Conservation (phyloP, 2,329 filamentous ascomycete species). For the Bipolaris oryzae region DNA sequence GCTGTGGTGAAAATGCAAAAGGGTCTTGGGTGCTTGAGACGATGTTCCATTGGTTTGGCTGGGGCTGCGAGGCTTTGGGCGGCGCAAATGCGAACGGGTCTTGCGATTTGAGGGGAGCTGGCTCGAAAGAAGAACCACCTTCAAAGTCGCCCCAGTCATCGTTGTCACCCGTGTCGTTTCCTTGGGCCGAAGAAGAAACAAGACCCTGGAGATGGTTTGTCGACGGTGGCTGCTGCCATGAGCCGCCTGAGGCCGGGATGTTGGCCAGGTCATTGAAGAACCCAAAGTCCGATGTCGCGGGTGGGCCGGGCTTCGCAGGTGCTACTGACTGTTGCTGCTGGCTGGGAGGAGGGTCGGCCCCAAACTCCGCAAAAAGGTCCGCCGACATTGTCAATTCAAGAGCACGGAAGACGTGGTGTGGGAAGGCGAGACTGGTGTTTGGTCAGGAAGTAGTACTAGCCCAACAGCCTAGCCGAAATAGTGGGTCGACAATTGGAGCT, state of each 20-base stretch:
- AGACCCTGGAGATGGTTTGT: slow-evolving; percentile 14
- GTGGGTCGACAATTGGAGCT: slow-evolving; percentile 8
- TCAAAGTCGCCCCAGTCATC: slow-evolving; percentile 53
- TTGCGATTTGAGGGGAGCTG: slow-evolving; percentile 18
- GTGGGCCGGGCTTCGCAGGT: slow-evolving; percentile 1
- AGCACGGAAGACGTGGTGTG: slow-evolving; percentile 9
- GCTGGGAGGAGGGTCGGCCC: slow-evolving; percentile 21
- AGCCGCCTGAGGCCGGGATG: slow-evolving; percentile 20
- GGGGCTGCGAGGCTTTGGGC: slow-evolving; percentile 16
- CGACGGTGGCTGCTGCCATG: slow-evolving; percentile 18
- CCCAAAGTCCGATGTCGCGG: slow-evolving; percentile 33
- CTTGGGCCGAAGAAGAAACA: background rate
- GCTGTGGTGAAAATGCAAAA: slow-evolving; percentile 18
- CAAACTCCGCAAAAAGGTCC: slow-evolving; percentile 46
- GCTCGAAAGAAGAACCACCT: slow-evolving; percentile 30
- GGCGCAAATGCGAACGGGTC: slow-evolving; percentile 28
- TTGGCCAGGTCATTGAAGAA: slow-evolving; percentile 44
- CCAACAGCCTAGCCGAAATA: slow-evolving; percentile 26
- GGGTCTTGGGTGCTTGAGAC: slow-evolving; percentile 15
- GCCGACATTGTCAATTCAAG: slow-evolving; percentile 38
- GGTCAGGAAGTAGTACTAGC: slow-evolving; percentile 18
- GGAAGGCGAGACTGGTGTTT: slow-evolving; percentile 16
- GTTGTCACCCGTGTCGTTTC: slow-evolving; percentile 27
- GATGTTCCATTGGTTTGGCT: slow-evolving; percentile 16
- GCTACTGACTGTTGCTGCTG: slow-evolving; percentile 20